Evolutionary conservation across 768 basidiomycete genomes (phyloP).

Genomic region (Phlebiopsis flavidoalba): DNA sequence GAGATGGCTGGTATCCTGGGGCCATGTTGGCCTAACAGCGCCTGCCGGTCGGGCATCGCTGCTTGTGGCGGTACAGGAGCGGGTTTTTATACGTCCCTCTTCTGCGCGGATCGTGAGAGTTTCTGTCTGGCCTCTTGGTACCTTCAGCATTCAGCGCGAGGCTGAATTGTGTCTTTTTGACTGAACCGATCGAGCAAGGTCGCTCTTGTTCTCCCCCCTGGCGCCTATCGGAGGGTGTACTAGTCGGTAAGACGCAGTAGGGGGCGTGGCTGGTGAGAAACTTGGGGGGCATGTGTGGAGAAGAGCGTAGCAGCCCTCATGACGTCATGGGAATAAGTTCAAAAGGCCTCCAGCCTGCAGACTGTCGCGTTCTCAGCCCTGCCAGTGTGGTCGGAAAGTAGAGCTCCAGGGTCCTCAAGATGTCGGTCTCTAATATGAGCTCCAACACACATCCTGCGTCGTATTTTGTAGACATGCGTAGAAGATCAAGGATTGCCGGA

Average conservation of each 20-base stretch:
- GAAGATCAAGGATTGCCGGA: background rate
- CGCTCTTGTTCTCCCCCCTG: background rate
- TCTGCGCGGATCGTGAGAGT: background rate
- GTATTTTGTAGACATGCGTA: background rate
- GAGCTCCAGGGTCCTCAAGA: background rate
- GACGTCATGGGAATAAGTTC: background rate
- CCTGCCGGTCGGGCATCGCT: too few relatives aligned
- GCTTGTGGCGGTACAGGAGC: slow-evolving; percentile 16
- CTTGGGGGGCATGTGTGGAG: background rate
- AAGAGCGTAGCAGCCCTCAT: background rate
- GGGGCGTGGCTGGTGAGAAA: background rate
- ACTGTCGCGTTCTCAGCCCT: background rate
- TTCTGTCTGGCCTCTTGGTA: background rate
- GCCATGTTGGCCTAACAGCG: too few relatives aligned
- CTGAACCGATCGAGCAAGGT: background rate
- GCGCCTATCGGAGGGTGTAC: background rate
- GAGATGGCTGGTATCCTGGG: too few relatives aligned
- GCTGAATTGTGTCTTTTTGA: background rate
- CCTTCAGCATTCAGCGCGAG: background rate
- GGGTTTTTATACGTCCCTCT: slow-evolving; percentile 7
- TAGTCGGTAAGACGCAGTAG: background rate
- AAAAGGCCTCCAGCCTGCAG: background rate
- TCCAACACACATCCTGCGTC: background rate
- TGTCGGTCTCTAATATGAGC: background rate
- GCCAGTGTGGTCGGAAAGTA: background rate